Percentiles rank a stretch among this genome's conserved stretches.
Conservation (phyloP, 305 asterid genomes). For the Striga hermonthica region DNA sequence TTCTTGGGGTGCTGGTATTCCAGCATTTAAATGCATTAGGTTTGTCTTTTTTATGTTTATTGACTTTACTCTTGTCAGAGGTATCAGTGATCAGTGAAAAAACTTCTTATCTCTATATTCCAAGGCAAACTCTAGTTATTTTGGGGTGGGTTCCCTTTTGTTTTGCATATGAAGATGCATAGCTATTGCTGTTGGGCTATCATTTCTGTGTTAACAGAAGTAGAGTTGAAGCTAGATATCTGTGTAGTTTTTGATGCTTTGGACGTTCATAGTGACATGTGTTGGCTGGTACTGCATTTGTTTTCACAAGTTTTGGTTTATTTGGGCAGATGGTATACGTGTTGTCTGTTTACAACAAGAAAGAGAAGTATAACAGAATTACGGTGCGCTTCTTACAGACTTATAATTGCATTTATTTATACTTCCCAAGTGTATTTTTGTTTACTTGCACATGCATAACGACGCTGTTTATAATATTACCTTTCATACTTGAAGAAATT, state of each 20-base stretch:
- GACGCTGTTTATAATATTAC: conserved; percentile 26
- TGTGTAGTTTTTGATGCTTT: conserved; percentile 26
- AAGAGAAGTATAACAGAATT: conserved; percentile 78
- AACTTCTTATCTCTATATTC: conserved; percentile 2
- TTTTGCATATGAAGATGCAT: neutral
- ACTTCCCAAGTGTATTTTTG: conserved; percentile 16
- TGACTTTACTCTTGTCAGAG: no score
- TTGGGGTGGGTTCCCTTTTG: conserved; percentile 2
- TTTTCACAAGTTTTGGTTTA: conserved; percentile 30
- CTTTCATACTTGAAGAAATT: conserved; percentile 11
- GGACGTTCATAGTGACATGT: conserved; percentile 22
- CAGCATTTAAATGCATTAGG: neutral
- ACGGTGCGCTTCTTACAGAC: conserved; percentile 47
- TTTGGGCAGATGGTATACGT: conserved; percentile 93
- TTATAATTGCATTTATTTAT: conserved; percentile 29
- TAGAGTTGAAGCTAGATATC: conserved; percentile 14
- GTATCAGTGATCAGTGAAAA: neutral
- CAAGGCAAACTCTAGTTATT: conserved; percentile 10
- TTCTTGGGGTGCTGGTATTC: conserved; percentile 19
- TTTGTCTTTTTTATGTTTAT: no score
- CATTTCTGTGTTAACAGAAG: conserved; percentile 3
- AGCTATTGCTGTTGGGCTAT: conserved; percentile 15
- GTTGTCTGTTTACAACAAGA: conserved; percentile 90
- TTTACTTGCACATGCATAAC: conserved; percentile 27
- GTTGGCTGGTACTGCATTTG: conserved; percentile 24